phyloP scores from a whole-genome alignment of 2,329 filamentous ascomycete genomes.

The Colletotrichum spaethianum region DNA sequence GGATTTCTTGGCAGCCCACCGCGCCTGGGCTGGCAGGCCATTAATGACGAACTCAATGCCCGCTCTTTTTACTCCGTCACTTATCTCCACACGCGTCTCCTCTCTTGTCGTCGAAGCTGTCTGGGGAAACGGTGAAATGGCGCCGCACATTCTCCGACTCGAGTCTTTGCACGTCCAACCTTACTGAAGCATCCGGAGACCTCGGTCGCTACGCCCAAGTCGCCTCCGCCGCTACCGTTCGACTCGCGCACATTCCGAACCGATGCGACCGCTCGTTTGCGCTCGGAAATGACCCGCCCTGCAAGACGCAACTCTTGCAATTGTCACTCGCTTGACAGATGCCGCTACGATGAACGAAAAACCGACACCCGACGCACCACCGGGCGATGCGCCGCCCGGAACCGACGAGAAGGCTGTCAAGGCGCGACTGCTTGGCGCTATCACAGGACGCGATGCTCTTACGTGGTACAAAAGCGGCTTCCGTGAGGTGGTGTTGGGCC shows the following conservation, averaged over 20 bases:
- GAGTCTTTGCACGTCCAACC: not conserved
- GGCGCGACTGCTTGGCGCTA: not conserved
- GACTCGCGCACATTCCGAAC: not conserved
- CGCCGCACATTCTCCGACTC: not conserved
- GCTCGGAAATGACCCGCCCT: not conserved
- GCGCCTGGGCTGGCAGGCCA: conserved; percentile 17
- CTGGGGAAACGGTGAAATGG: conserved; percentile 20
- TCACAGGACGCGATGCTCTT: conserved; percentile 18
- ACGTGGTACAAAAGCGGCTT: conserved; percentile 52
- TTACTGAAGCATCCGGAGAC: not conserved
- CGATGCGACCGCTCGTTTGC: conserved; percentile 16
- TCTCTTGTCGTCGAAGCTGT: conserved; percentile 8
- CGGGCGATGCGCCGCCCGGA: conserved; percentile 1
- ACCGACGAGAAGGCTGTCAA: not conserved
- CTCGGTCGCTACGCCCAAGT: not conserved
- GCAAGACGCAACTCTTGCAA: conserved; percentile 1
- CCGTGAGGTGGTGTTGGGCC: conserved; percentile 69
- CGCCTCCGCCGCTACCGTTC: not conserved
- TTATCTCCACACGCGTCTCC: not conserved
- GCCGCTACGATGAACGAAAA: conserved; percentile 27
- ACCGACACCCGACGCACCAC: not conserved
- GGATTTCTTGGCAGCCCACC: conserved; percentile 31
- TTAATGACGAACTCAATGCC: conserved; percentile 36
- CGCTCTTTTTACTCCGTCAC: conserved; percentile 22
- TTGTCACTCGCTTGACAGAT: conserved; percentile 26